Conservation (phyloP, 495 filamentous ascomycete genomes). For the Aspergillus taichungensis region DNA sequence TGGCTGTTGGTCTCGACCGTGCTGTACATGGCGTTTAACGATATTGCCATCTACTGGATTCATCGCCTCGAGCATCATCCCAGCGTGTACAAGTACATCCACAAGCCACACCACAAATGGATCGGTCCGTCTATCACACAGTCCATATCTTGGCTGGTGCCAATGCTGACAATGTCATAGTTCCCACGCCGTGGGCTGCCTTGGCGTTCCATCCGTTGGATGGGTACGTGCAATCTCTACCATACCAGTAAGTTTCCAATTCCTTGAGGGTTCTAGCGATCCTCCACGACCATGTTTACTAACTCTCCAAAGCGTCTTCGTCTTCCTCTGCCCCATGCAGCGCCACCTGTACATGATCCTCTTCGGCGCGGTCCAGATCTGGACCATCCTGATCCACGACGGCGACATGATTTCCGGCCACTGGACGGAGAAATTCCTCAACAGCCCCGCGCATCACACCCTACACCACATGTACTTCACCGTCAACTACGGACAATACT, state of each 20-base stretch:
- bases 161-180: too few species aligned
- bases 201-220: too few species aligned
- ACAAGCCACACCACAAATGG: conserved; percentile 85
- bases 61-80: conserved; percentile 66
- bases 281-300: conserved; percentile 58
- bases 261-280: conserved; percentile 31
- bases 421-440: conserved; percentile 45
- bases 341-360: conserved; percentile 61
- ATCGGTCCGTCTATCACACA: conserved; percentile 35
- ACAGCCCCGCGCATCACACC: conserved; percentile 75
- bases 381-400: conserved; percentile 67
- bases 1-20: conserved; percentile 43
- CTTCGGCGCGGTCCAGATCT: conserved; percentile 71
- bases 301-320: conserved; percentile 45
- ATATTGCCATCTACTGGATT: conserved; percentile 68
- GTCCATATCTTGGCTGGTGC: conserved; percentile 45
- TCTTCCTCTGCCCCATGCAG: conserved; percentile 68
- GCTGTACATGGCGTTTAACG: conserved; percentile 68
- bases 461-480: conserved; percentile 75
- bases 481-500: conserved; percentile 74
- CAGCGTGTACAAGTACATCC: conserved; percentile 57
- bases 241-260: too few species aligned
- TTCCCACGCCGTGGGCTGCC: too few species aligned
- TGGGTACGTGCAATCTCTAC: too few species aligned
- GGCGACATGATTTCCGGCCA: neutral